Percentiles rank a stretch among this genome's conserved stretches.
Conservation (phyloP, 805 yeast genomes). For the Schwanniomyces vanrijiae region DNA sequence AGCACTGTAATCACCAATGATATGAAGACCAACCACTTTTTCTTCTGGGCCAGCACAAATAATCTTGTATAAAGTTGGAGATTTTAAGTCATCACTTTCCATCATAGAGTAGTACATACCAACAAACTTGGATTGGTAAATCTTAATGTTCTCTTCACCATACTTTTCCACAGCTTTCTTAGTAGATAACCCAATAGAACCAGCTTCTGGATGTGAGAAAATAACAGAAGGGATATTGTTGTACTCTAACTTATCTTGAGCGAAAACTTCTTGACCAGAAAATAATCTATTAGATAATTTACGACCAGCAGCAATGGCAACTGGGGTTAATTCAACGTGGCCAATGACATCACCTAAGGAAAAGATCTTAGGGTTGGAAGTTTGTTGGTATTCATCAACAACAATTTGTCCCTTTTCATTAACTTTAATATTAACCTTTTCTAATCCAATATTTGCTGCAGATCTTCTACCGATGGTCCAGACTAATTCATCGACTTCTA, state of each 20-base stretch:
- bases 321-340: conserved; percentile 92
- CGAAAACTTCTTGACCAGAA: conserved; percentile 68
- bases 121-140: conserved; percentile 79
- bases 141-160: conserved; percentile 77
- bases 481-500: conserved; percentile 72
- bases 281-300: conserved; percentile 87
- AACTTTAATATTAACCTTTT: conserved; percentile 67
- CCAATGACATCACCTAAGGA: conserved; percentile 96
- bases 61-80: conserved; percentile 85
- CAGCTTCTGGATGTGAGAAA: conserved; percentile 98
- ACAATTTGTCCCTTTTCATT: conserved; percentile 61
- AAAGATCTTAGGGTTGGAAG: conserved; percentile 67
- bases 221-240: conserved; percentile 89
- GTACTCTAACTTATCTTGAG: conserved; percentile 80
- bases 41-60: conserved; percentile 78
- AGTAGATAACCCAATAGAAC: conserved; percentile 86
- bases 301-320: conserved; percentile 98
- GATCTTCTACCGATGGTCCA: conserved; percentile 96
- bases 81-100: conserved; percentile 59
- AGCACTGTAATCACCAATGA: conserved; percentile 86
- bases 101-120: conserved; percentile 94
- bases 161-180: conserved; percentile 72
- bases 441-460: conserved; percentile 70
- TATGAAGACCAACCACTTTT: conserved; percentile 92
- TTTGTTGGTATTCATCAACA: conserved; percentile 87